Conservation (phyloP, 1,284 basidiomycete genomes). For the Trichosporon faecale region DNA sequence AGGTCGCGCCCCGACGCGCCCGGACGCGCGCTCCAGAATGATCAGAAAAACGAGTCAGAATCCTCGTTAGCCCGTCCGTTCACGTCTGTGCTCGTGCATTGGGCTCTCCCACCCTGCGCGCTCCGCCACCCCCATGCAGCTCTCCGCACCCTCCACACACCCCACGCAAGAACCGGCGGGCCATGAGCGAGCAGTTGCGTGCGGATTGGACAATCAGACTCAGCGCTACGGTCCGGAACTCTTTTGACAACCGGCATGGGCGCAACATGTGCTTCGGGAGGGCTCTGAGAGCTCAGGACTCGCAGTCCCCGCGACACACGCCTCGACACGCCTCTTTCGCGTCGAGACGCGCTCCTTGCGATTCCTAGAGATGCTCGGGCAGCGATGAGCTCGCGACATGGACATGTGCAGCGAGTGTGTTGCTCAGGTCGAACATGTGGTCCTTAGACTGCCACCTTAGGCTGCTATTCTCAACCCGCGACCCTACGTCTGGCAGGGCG, state of each 20-base stretch:
- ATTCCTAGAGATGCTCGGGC: background rate
- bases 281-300: background rate
- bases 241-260: background rate
- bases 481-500: background rate
- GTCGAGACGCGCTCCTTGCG: background rate
- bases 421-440: background rate
- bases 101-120: background rate
- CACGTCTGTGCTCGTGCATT: background rate
- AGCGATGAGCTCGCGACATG: background rate
- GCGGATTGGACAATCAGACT: background rate
- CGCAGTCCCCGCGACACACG: background rate
- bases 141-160: background rate
- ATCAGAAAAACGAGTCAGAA: background rate
- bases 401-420: background rate
- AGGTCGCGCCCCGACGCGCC: background rate
- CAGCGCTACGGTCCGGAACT: background rate
- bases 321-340: background rate
- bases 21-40: background rate
- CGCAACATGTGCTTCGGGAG: slow-evolving; percentile 5
- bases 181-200: background rate
- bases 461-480: background rate
- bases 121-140: background rate
- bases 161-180: background rate
- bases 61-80: background rate
- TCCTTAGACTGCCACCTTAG: slow-evolving; percentile 2